phyloP scores from a whole-genome alignment of 805 yeast species.

The Candida germanica region DNA sequence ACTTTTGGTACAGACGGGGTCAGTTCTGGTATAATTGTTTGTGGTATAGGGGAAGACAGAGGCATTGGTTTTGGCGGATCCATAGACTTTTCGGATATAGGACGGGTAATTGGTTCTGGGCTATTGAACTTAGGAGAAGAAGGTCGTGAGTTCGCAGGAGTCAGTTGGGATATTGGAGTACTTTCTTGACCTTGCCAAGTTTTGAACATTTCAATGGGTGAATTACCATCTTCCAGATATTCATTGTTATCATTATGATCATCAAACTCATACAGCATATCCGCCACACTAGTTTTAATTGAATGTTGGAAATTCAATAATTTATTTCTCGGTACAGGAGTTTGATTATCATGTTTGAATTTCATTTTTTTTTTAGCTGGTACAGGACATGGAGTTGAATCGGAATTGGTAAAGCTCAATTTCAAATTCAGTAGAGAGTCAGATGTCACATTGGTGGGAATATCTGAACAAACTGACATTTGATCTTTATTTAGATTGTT shows the following conservation, averaged over 20 bases:
- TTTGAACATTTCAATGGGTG: conserved; percentile 10
- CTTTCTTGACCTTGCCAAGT: conserved; percentile 15
- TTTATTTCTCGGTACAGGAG: conserved; percentile 14
- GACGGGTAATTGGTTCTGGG: neutral
- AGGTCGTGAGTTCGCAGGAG: conserved; percentile 40
- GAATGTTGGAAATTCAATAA: conserved; percentile 33
- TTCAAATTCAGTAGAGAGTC: conserved; percentile 11
- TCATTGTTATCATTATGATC: conserved; percentile 9
- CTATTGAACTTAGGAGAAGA: conserved; percentile 22
- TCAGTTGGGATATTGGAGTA: conserved; percentile 42
- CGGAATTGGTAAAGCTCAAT: conserved; percentile 18
- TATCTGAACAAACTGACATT: conserved; percentile 13
- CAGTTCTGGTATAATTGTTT: neutral
- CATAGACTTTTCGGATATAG: neutral
- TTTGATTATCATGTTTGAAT: conserved; percentile 18
- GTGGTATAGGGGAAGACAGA: neutral
- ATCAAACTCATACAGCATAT: conserved; percentile 10
- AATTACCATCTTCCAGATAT: conserved; percentile 10
- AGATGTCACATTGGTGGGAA: too few species aligned
- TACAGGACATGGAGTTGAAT: conserved; percentile 44
- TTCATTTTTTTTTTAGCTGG: conserved; percentile 35
- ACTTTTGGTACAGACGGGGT: neutral
- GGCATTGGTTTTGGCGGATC: neutral
- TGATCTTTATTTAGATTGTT: neutral
- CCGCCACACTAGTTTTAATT: conserved; percentile 24